Evolutionary conservation across 371 early-diverging fungal species (phyloP), one percentile per base, ranked within the genome.

Genomic region (Catenaria anguillulae): DNA sequence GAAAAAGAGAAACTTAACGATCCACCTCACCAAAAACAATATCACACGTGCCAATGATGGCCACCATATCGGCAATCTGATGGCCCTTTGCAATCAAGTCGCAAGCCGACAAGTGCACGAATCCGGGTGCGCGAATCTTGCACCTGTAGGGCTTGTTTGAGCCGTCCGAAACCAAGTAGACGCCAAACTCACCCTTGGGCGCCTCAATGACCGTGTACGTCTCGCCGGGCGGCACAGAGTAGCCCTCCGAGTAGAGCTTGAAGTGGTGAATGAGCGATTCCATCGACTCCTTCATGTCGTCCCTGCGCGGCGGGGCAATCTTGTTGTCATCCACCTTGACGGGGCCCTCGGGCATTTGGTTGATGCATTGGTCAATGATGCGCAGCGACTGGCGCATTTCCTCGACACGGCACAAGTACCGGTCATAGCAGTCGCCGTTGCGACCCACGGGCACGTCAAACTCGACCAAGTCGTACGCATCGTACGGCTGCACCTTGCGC

Each of bases 181-280:
- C 88, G 66, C 95, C 96, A 67, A 93, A 93, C 74, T 94, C 95
- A 69, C 93, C 96, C 83, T 97, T 97, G 66, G 97, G 97, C 21
- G 96, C 96, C 75, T 97, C 97, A 67, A 95, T 85, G 55, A 85
- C 93, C 35, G 92, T 92, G 77, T 97, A 97, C 23, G 96, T 94
- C 78, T 90, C 96, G 60, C 97, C 97, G 33, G 88, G 74, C 33
- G 97, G 97, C 24, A 97, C 97, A 54, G 90, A 80, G 82, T 81
- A 97, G 55, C 97, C 97, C 76, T 97, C 97, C 35, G 93, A 92
- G 78, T 87, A 97, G 45, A 95, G 78, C 79, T 97, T 97, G 73
- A 97, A 97, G 79, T 97, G 97, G 70, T 94, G 94, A 65, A 97
- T 95, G 64, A 97, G 77, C 24, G 93, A 92, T 72, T 95, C 96